phyloP scores from a whole-genome alignment of 2,329 filamentous ascomycete species.

The Colletotrichum somersetense region DNA sequence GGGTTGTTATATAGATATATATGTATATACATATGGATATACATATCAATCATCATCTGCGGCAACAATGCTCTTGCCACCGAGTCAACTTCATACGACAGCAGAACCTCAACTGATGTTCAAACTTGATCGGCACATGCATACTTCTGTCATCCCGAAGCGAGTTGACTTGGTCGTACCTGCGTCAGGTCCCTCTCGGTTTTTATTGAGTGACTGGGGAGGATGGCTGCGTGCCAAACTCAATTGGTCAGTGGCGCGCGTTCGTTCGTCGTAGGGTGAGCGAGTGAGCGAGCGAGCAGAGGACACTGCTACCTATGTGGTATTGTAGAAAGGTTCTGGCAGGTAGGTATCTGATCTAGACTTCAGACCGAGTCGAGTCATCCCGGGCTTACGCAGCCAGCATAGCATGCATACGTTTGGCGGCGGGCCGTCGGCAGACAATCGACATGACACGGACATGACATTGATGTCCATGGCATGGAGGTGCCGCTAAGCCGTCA shows the following conservation, averaged over 20 bases:
- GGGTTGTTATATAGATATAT: conserved; percentile 5
- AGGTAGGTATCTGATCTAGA: not conserved
- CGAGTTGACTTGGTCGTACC: not conserved
- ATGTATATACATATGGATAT: too few species aligned
- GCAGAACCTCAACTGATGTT: conserved; percentile 15
- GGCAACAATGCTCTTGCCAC: not conserved
- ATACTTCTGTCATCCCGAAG: conserved; percentile 36
- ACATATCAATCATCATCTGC: not conserved
- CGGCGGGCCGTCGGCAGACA: not conserved
- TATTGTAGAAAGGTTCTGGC: too few species aligned
- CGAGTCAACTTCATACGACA: not conserved
- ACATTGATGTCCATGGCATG: not conserved
- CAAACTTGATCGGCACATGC: conserved; percentile 2
- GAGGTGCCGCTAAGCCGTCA: conserved; percentile 2
- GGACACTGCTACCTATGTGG: too few species aligned
- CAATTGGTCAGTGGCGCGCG: conserved; percentile 34
- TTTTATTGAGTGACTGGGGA: conserved; percentile 11
- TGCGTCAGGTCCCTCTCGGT: conserved; percentile 2
- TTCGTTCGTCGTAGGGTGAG: conserved; percentile 13
- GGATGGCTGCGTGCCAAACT: conserved; percentile 36
- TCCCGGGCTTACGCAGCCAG: conserved; percentile 13
- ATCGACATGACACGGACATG: not conserved
- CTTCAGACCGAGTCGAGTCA: not conserved
- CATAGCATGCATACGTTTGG: not conserved
- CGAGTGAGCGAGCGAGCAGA: conserved; percentile 2